Evolutionary conservation across 2,329 filamentous ascomycete genomes (phyloP).

Genomic region (Neurospora sp.): DNA sequence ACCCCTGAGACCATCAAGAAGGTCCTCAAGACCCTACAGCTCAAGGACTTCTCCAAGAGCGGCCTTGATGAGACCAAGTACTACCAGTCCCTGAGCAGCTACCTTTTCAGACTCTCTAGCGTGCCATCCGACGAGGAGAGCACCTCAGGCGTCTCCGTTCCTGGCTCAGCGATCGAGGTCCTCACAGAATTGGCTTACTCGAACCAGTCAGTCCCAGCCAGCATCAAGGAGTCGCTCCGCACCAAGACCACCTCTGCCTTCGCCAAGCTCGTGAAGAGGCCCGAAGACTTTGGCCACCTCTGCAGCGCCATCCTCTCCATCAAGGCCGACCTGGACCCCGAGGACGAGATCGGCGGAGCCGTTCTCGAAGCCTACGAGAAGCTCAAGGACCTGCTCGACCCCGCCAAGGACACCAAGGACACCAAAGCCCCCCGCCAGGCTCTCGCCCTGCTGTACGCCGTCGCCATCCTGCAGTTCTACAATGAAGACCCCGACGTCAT

Average conservation of each 20-base stretch:
- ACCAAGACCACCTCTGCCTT: conserved; percentile 48
- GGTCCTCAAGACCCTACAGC: conserved; percentile 38
- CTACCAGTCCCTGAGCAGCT: conserved; percentile 42
- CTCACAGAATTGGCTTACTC: conserved; percentile 48
- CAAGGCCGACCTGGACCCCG: conserved; percentile 34
- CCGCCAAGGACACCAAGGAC: conserved; percentile 15
- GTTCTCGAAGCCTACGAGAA: conserved; percentile 34
- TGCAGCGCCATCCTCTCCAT: conserved; percentile 46
- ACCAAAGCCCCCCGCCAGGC: conserved; percentile 41
- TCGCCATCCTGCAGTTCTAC: conserved; percentile 82
- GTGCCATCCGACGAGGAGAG: conserved; percentile 24
- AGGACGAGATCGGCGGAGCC: conserved; percentile 45
- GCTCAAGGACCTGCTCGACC: conserved; percentile 43
- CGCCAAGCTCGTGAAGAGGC: conserved; percentile 44
- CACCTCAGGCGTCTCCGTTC: conserved; percentile 25
- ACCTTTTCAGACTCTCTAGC: conserved; percentile 42
- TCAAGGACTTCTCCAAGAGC: conserved; percentile 24
- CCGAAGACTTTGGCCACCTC: conserved; percentile 42
- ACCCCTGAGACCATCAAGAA: conserved; percentile 45
- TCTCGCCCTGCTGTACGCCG: conserved; percentile 70
- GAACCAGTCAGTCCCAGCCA: conserved; percentile 39
- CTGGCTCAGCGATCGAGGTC: conserved; percentile 37
- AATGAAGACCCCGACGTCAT: conserved; percentile 82
- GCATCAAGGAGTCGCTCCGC: conserved; percentile 44
- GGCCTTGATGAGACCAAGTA: conserved; percentile 30